Evolutionary conservation across 1,139 yeast species (phyloP).

Genomic region (Taiozyma onychis): DNA sequence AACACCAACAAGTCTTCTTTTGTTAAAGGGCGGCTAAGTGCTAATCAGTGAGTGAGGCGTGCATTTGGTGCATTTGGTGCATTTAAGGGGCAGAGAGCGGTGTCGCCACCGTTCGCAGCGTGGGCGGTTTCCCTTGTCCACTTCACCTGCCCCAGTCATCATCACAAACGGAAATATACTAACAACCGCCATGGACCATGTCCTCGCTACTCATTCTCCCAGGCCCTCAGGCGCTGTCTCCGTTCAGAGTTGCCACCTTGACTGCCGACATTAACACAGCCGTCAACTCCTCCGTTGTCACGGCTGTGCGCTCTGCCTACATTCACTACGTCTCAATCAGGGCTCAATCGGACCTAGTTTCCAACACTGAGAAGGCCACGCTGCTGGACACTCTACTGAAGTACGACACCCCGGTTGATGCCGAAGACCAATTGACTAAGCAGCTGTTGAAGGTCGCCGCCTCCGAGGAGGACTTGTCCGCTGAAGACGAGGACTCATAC

Average conservation of each 20-base stretch:
- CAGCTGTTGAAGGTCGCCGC: conserved; percentile 40
- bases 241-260: conserved; percentile 73
- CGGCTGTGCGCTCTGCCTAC: conserved; percentile 65
- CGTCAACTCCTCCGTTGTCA: conserved; percentile 57
- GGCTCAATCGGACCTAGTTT: conserved; percentile 27
- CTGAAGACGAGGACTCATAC: conserved; percentile 46
- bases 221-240: conserved; percentile 89
- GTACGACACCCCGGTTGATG: conserved; percentile 67
- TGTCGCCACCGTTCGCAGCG: background rate
- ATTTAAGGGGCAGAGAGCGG: background rate
- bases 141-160: too few species aligned
- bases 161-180: background rate
- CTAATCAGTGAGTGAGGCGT: background rate
- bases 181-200: background rate
- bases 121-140: background rate
- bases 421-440: conserved; percentile 41
- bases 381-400: conserved; percentile 62
- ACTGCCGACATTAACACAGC: conserved; percentile 67
- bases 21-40: conserved; percentile 8
- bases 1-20: background rate
- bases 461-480: conserved; percentile 19
- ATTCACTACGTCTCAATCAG: conserved; percentile 76
- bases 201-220: conserved; percentile 56
- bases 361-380: conserved; percentile 33
- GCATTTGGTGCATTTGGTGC: background rate